Evolutionary conservation across 202 grass and related monocot species (phyloP).

Genomic region (Elaeis oleifera): DNA sequence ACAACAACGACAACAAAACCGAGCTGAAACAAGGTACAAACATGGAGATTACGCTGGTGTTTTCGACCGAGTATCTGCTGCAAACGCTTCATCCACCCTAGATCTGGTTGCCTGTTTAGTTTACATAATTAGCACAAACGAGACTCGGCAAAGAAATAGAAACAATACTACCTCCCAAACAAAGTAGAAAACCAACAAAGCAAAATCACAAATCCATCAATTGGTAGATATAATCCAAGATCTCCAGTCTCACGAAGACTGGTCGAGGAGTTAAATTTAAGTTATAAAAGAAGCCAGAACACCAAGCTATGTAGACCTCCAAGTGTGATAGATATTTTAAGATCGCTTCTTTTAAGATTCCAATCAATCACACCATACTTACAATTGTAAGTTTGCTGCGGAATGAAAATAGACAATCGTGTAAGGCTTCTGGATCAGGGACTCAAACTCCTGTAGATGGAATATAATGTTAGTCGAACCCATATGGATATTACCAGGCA

Average conservation of each 20-base stretch:
- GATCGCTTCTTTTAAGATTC: background rate
- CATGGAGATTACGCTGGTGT: slow-evolving; percentile 79
- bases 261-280: no score
- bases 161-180: no score
- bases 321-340: no score
- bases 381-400: slow-evolving; percentile 76
- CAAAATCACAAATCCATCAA: no score
- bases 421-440: slow-evolving; percentile 90
- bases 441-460: slow-evolving; percentile 77
- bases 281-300: no score
- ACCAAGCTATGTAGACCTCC: no score
- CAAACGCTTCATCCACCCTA: slow-evolving; percentile 86
- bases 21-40: slow-evolving; percentile 38
- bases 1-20: no score
- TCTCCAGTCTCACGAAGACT: no score
- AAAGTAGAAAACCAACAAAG: no score
- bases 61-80: slow-evolving; percentile 91
- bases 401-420: slow-evolving; percentile 93
- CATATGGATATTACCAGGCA: background rate
- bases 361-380: slow-evolving; percentile 24
- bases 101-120: slow-evolving; percentile 71
- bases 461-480: slow-evolving; percentile 10
- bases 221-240: no score
- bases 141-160: background rate
- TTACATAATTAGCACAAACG: slow-evolving; percentile 19